Base-by-base conservation (phyloP, 2,329 filamentous ascomycete species). In the Dichotomopilus funicola region DNA sequence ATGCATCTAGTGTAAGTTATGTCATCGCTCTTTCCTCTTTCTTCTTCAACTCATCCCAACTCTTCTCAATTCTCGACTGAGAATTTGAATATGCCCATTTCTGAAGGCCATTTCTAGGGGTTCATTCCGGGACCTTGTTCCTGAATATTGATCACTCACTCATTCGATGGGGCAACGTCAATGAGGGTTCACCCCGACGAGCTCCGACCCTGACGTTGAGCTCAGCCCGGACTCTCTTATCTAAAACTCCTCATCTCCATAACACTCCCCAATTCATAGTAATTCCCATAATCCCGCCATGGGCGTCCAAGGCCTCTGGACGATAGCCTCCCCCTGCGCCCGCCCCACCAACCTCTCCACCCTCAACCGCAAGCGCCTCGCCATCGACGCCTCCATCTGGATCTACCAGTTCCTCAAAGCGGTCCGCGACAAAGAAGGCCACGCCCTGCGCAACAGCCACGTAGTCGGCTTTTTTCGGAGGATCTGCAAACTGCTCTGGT, bases 391-490 rank as follows among this genome's bases (percentile, higher is more conserved):
- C 56, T 96, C 91, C 10, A 99, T 99, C 69, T 99, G 94, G 94
- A 97, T 99, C 65, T 99, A 99, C 78, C 94, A 99, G 69, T 99
- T 99, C 67, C 83, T 99, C 65, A 99, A 99, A 75, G 94, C 95
- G 8, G 94, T 99, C 9, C 91, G 94, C 65, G 94, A 99, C 73
- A 96, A 97, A 67, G 94, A 99, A 72, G 94, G 94, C 53, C 96
- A 99, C 68, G 94, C 94, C 1, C 78, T 99, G 51, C 89, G 91
- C 61, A 99, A 96, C 74, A 92, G 89, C 35, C 94, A 99, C 67
- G 83, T 99, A 38, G 89, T 99, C 44, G 94, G 95, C 41, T 99
- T 99, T 81, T 99, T 99, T 73, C 89, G 94, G 51, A 86, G 94
- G 58, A 96, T 99, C 70, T 99, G 94, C 80, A 99, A 99, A 70